Base-by-base conservation (phyloP, 208 protist genomes). In the Wallacemonas sp. region DNA sequence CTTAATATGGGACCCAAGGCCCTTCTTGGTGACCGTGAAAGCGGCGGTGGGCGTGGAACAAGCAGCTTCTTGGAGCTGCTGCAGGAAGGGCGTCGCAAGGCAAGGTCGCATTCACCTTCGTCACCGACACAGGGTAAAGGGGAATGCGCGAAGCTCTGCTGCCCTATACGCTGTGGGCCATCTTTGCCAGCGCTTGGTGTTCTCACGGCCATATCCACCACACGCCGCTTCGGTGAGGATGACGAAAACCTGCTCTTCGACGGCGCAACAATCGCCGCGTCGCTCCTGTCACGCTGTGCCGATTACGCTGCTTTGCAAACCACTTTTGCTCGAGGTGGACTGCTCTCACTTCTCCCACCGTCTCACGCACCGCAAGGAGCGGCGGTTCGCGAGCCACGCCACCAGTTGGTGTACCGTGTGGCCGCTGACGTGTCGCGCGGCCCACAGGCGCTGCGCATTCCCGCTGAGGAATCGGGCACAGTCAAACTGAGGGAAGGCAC, bases 161-260 rank as follows among this genome's bases (percentile, higher is more conserved):
- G 54, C 36, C 70, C 70, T 17, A 24, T 76, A 10, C 53, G 30
- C n/a, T 22, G 37, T 22, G 13, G 36, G 4, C 12, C 46, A 19
- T 37, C 64, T 21, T 17, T 22, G 19, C 52, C 42, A 19, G 22
- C 52, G 12, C 27, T 50, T 10, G 70, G 70, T 8, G 63, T 70
- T 2, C 29, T 76, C 21, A 71, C 63, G 6, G 13, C 53, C 5
- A 57, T 46, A 10, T 24, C 26, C n/a, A 21, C 33, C 2, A 41
- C 48, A 3, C 15, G 21, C 6, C 39, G 39, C 45, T 66, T 70
- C 64, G 48, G 19, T 29, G 21, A n/a, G 8, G 63, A 76, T 4
- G 21, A 63, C 22, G 70, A 76, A 46, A 71, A 71, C 50, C 60
- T 61, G 38, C 17, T 76, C 17, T 76, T 61, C 34, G 63, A 71